Percentiles rank a stretch among this genome's conserved stretches.
Evolutionary conservation across 805 yeast genomes (phyloP).

Genomic region (Candida sanyiensis): DNA sequence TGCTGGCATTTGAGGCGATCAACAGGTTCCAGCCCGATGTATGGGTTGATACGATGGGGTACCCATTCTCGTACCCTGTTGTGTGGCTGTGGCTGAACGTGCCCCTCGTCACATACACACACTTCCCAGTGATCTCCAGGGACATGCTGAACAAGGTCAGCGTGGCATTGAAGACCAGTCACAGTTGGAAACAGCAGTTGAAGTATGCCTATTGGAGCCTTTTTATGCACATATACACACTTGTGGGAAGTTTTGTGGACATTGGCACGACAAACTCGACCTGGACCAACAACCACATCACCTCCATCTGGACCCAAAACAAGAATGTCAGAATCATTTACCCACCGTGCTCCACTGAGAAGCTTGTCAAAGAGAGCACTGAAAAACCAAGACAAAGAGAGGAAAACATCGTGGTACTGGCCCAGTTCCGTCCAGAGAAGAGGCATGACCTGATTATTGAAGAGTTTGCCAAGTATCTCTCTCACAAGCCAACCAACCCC

Average conservation of each 20-base stretch:
- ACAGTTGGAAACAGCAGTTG: constrained; percentile 25
- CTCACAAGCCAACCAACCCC: constrained; percentile 31
- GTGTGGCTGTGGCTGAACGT: constrained; percentile 50
- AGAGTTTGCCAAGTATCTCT: constrained; percentile 52
- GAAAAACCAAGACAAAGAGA: constrained; percentile 24
- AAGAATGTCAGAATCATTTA: constrained; percentile 48
- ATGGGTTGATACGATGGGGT: constrained; percentile 93
- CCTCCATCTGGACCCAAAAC: constrained; percentile 53
- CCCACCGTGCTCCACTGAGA: constrained; percentile 85
- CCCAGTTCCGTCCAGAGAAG: constrained; percentile 95
- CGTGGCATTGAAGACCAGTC: constrained; percentile 22
- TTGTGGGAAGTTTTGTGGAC: constrained; percentile 61
- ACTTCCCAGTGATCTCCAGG: constrained; percentile 83
- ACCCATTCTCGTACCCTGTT: constrained; percentile 78
- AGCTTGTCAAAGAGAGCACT: constrained; percentile 9
- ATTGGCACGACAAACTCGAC: constrained; percentile 75
- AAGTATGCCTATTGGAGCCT: constrained; percentile 67
- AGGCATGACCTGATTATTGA: constrained; percentile 68
- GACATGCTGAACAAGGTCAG: constrained; percentile 75
- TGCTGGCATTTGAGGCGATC: constrained; percentile 68
- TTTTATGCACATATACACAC: constrained; percentile 57
- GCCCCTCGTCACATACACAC: constrained; percentile 87
- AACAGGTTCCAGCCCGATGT: constrained; percentile 67
- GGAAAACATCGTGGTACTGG: constrained; percentile 43
- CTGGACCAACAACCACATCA: constrained; percentile 84